Percentiles rank a stretch among this genome's conserved stretches.
Evolutionary conservation across 1,139 yeast species (phyloP).

Genomic region (Geotrichum candidum): DNA sequence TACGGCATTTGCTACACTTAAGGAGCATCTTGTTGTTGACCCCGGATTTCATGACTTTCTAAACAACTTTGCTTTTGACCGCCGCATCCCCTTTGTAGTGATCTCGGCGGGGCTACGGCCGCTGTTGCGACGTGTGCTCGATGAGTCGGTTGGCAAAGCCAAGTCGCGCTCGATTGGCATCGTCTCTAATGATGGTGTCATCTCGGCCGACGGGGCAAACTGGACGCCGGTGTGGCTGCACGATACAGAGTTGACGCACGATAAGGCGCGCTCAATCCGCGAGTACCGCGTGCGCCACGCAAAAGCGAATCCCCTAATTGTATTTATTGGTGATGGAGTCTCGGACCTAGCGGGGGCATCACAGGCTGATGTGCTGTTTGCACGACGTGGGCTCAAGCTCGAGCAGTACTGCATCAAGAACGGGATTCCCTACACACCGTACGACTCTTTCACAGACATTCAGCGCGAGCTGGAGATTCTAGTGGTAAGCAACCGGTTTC

Average conservation of each 20-base stretch:
- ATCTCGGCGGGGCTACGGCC: slow-evolving; percentile 64
- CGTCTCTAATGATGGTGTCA: slow-evolving; percentile 52
- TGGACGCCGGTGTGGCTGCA: slow-evolving; percentile 61
- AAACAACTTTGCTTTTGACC: slow-evolving; percentile 43
- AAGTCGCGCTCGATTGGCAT: slow-evolving; percentile 51
- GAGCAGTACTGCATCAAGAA: slow-evolving; percentile 40
- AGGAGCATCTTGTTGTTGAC: slow-evolving; percentile 50
- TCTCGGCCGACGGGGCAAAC: slow-evolving; percentile 38
- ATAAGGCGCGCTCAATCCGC: slow-evolving; percentile 54
- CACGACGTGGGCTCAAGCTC: slow-evolving; percentile 39
- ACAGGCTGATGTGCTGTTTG: slow-evolving; percentile 42
- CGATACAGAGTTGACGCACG: slow-evolving; percentile 60
- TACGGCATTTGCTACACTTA: slow-evolving; percentile 50
- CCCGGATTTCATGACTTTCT: slow-evolving; percentile 55
- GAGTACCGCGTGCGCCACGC: slow-evolving; percentile 37
- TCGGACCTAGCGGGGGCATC: slow-evolving; percentile 44
- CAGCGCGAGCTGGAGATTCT: slow-evolving; percentile 34
- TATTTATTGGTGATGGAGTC: slow-evolving; percentile 43
- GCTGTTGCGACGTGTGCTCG: slow-evolving; percentile 52
- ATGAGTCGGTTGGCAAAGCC: slow-evolving; percentile 52
- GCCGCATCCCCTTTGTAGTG: slow-evolving; percentile 54
- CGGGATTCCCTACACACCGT: slow-evolving; percentile 40
- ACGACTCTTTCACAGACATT: slow-evolving; percentile 40
- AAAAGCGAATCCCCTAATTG: slow-evolving; percentile 32
- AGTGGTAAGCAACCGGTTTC: slow-evolving; percentile 28